A percentile compares a stretch with the other conserved stretches of the same genome.
phyloP scores from a whole-genome alignment of 2,329 filamentous ascomycete species.

The Alternaria panax region DNA sequence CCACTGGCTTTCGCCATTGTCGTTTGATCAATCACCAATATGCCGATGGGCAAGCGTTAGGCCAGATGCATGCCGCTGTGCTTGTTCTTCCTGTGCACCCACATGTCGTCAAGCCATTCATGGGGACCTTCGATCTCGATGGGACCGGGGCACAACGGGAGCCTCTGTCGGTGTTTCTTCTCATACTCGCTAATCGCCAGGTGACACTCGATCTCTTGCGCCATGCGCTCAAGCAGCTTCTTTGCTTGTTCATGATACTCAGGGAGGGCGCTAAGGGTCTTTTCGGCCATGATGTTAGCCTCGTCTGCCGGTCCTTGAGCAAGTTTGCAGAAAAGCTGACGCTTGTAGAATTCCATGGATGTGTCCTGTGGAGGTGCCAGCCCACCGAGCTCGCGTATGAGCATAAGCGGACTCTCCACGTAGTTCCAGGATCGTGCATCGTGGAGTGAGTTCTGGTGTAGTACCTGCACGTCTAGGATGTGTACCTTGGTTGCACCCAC shows the following conservation, averaged over 20 bases:
- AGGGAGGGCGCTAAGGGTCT: conserved; percentile 5
- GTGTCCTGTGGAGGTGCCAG: conserved; percentile 26
- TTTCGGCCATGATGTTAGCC: conserved; percentile 18
- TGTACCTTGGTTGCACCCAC: conserved; percentile 32
- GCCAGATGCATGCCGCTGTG: conserved; percentile 24
- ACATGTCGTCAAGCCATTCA: conserved; percentile 32
- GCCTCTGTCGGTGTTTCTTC: conserved; percentile 27
- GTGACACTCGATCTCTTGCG: conserved; percentile 29
- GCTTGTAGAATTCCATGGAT: conserved; percentile 33
- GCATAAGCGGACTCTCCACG: conserved; percentile 31
- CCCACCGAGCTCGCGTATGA: conserved; percentile 31
- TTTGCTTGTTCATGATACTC: conserved; percentile 16
- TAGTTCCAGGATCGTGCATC: conserved; percentile 32
- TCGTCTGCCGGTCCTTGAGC: conserved; percentile 11
- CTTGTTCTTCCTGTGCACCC: conserved; percentile 30
- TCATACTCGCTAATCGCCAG: conserved; percentile 34
- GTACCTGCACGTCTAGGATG: conserved; percentile 35
- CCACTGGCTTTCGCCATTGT: background rate
- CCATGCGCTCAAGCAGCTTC: conserved; percentile 27
- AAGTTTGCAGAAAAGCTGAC: conserved; percentile 29
- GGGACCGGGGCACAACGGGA: conserved; percentile 36
- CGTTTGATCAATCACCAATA: background rate
- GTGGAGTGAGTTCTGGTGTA: conserved; percentile 32
- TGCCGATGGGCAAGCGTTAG: background rate
- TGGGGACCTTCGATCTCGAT: conserved; percentile 30